Conservation (phyloP, 305 asterid genomes). For the Stenogyne calaminthoides region DNA sequence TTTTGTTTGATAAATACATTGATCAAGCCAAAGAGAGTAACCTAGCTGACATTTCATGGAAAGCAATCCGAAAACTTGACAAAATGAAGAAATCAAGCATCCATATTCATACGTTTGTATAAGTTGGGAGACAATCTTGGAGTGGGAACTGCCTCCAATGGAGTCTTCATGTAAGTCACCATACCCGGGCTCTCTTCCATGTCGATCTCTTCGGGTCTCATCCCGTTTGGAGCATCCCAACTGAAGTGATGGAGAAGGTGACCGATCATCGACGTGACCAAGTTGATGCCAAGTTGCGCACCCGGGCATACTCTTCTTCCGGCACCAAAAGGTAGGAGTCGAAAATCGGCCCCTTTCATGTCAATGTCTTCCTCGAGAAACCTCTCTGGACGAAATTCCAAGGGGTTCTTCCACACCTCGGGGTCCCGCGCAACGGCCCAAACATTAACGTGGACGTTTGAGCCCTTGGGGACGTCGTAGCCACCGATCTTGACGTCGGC, state of each 20-base stretch:
- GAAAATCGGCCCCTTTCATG: conserved; percentile 27
- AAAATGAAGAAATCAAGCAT: not conserved
- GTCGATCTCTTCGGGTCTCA: conserved; percentile 11
- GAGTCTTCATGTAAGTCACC: conserved; percentile 30
- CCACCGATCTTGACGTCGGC: conserved; percentile 25
- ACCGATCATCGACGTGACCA: conserved; percentile 24
- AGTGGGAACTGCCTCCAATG: conserved; percentile 22
- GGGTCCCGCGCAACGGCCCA: conserved; percentile 34
- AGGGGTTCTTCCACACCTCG: conserved; percentile 26
- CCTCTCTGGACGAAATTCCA: conserved; percentile 30
- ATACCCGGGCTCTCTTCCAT: conserved; percentile 22
- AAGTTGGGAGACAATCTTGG: conserved; percentile 16
- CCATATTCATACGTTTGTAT: conserved; percentile 6
- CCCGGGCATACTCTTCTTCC: conserved; percentile 33
- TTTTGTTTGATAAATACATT: too few species aligned
- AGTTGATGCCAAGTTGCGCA: conserved; percentile 23
- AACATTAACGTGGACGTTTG: conserved; percentile 26
- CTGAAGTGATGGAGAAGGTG: conserved; percentile 27
- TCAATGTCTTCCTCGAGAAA: conserved; percentile 28
- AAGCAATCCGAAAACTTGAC: not conserved
- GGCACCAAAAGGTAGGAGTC: conserved; percentile 29
- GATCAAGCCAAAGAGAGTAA: not conserved
- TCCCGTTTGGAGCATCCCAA: conserved; percentile 23
- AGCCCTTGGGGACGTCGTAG: conserved; percentile 34
- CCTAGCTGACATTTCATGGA: not conserved